Evolutionary conservation across 1,139 yeast genomes (phyloP), one percentile per base, ranked within the genome.

Genomic region (Geotrichum fermentans): DNA sequence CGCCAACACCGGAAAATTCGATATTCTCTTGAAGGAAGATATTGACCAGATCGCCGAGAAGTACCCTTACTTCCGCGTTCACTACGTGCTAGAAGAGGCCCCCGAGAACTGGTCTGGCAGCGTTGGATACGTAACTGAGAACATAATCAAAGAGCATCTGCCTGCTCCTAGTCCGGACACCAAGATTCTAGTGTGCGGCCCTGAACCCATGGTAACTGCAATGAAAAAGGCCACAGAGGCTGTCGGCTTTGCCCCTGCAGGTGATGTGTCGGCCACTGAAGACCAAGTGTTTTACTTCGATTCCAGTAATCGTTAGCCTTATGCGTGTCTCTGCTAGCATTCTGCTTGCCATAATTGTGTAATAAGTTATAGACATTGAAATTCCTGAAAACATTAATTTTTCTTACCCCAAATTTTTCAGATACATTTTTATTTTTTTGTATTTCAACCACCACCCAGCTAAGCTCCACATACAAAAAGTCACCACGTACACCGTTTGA

Each of bases 121-220:
- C 52, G 75, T 75, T 44, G 98, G 98, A 34, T 88, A 77, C 64
- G 83, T 92, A 54, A 82, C 94, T 42, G 78, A 82, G 52, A 96
- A 87, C 38, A 75, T 85, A 60, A 74, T 92, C 66, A 74, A 77
- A 60, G 72, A 77, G 53, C 72, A 78, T 58, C 74, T 86, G 61
- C 95, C 96, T 43, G 72, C 75, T 52, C 79, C 89, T 35, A 63
- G 79, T 33, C 64, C 72, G 71, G 82, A 82, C 58, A 74, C 78
- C 55, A 89, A 86, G 74, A 71, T 92, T 56, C 78, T 92, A 62
- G 70, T 92, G 52, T 94, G 98, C 69, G 97, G 99, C 28, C 98
- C 99, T 52, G 96, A 96, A 54, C 87, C 87, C 50, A 83, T 87
- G 92, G 79, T 80, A 46, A 74, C 82, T 46, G 81, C 86, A 50